phyloP scores from a whole-genome alignment of 1,284 basidiomycete genomes.

The Ceratobasidium papillatum region DNA sequence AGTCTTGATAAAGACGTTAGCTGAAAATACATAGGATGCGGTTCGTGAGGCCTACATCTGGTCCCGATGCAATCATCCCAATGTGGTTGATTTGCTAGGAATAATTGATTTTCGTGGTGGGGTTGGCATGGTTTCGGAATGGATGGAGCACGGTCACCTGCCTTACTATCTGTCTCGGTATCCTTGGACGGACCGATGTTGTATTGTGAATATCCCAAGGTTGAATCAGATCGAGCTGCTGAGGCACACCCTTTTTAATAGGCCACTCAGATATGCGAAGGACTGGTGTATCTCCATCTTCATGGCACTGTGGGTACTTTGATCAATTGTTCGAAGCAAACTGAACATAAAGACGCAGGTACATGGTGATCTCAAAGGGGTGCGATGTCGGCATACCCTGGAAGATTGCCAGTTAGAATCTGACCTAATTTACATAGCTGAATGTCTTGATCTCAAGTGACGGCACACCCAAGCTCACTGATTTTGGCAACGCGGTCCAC shows the following conservation, averaged over 20 bases:
- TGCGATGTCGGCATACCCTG: too few species aligned
- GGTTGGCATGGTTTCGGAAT: background rate
- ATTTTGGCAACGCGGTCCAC: background rate
- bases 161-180: background rate
- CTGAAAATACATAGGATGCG: background rate
- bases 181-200: background rate
- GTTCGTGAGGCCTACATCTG: background rate
- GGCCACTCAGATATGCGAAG: background rate
- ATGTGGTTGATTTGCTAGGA: background rate
- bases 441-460: background rate
- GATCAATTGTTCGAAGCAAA: too few species aligned
- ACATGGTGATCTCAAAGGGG: constrained; percentile 18
- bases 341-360: background rate
- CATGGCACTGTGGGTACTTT: background rate
- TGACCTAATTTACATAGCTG: background rate
- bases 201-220: background rate
- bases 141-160: background rate
- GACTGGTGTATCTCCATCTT: background rate
- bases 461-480: background rate
- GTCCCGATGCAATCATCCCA: background rate
- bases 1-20: too few species aligned
- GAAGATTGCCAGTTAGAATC: too few species aligned
- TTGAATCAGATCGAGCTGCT: background rate
- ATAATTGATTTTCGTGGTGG: background rate
- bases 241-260: background rate